A percentile compares a stretch with the other conserved stretches of the same genome.
These are phyloP conservation scores for Cercospora brassicicola DNA, from an alignment of 2,329 filamentous ascomycete genomes.

Conservation along the genomic window DNA sequence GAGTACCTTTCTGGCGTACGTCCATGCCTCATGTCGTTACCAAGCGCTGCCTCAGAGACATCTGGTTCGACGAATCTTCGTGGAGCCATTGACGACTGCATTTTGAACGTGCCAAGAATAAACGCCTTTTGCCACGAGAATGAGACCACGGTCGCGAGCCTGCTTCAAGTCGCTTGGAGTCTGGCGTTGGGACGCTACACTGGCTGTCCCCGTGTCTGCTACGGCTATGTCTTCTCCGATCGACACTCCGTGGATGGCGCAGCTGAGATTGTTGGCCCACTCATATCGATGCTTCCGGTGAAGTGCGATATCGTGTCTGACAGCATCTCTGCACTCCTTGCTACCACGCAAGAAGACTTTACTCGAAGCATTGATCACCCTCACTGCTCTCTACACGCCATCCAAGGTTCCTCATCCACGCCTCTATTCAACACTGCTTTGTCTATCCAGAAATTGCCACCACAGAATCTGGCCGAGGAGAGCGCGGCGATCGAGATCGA, in stretches of 20 bases:
- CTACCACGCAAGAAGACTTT: not conserved
- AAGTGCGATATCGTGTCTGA: not conserved
- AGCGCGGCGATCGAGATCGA: not conserved
- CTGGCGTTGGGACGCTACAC: not conserved
- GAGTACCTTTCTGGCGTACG: not conserved
- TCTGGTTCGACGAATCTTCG: not conserved
- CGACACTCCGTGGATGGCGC: not conserved
- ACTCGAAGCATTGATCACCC: not conserved
- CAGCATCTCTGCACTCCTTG: not conserved
- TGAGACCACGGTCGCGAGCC: not conserved
- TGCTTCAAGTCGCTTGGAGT: not conserved
- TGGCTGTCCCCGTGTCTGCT: not conserved
- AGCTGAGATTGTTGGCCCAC: not conserved
- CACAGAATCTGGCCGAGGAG: not conserved
- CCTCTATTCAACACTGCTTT: not conserved
- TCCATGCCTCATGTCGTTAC: not conserved
- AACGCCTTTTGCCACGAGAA: not conserved
- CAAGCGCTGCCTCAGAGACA: not conserved
- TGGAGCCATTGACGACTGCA: not conserved
- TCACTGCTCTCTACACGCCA: not conserved
- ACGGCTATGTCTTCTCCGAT: not conserved
- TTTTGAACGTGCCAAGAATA: not conserved
- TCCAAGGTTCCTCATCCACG: not conserved
- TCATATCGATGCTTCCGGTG: not conserved
- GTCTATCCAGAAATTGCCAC: not conserved